Evolutionary conservation across 768 basidiomycete species (phyloP).

Genomic region (Mycena olivaceomarginata): DNA sequence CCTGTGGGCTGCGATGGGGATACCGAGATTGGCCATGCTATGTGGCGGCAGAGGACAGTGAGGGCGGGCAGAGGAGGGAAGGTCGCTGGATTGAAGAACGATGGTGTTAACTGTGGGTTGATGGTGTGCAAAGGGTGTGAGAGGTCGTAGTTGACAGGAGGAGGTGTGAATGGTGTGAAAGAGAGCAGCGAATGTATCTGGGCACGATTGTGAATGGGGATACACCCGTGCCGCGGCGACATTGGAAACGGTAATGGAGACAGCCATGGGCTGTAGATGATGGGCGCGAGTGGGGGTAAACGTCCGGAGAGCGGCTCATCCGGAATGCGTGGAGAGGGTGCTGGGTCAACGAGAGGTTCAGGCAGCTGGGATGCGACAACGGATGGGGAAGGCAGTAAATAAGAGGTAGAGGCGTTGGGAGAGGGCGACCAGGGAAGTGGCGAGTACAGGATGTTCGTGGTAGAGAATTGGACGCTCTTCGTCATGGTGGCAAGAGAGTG

Average conservation of each 20-base stretch:
- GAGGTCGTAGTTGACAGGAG: constrained; percentile 34
- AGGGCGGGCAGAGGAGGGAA: constrained; percentile 33
- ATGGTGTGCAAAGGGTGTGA: constrained; percentile 31
- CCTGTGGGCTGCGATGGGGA: constrained; percentile 9
- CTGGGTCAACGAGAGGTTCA: neutral
- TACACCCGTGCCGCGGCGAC: constrained; percentile 29
- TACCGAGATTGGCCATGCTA: constrained; percentile 28
- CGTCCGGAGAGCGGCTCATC: neutral
- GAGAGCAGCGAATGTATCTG: constrained; percentile 64
- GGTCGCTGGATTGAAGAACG: constrained; percentile 40
- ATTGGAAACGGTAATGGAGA: neutral
- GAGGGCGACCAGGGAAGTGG: constrained; percentile 37
- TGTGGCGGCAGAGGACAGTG: constrained; percentile 32
- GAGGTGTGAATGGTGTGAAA: constrained; percentile 30
- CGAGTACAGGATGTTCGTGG: constrained; percentile 39
- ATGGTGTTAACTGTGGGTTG: constrained; percentile 29
- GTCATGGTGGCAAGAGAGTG: constrained; percentile 22
- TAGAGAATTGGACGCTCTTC: constrained; percentile 43
- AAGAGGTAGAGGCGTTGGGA: constrained; percentile 24
- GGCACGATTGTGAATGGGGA: constrained; percentile 49
- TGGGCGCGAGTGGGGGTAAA: neutral
- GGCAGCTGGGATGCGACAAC: neutral
- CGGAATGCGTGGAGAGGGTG: neutral
- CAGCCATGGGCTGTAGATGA: constrained; percentile 33
- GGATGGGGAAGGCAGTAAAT: constrained; percentile 36